Evolutionary conservation across 202 grass and related monocot species (phyloP).

Genomic region (Hordeum pubiflorum): DNA sequence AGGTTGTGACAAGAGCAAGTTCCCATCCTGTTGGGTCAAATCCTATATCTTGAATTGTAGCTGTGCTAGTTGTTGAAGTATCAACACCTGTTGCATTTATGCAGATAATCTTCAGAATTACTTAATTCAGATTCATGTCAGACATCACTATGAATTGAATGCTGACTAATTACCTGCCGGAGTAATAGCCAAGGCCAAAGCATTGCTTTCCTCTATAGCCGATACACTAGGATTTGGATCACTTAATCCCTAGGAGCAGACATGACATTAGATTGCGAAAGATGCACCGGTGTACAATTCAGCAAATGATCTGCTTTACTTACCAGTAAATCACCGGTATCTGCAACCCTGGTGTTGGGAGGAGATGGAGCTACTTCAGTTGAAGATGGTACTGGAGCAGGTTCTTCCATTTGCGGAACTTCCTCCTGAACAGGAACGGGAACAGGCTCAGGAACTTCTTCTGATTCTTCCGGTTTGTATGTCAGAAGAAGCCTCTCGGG

Average conservation of each 20-base stretch:
- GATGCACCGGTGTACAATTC: neutral
- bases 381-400: constrained; percentile 31
- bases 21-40: constrained; percentile 99
- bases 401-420: constrained; percentile 51
- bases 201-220: constrained; percentile 74
- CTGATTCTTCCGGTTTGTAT: constrained; percentile 73
- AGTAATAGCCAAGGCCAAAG: constrained; percentile 69
- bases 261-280: constrained; percentile 5
- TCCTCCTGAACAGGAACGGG: constrained; percentile 46
- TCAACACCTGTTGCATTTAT: constrained; percentile 31
- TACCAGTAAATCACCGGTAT: constrained; percentile 81
- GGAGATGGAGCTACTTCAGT: constrained; percentile 34
- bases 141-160: neutral
- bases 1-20: constrained; percentile 80
- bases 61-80: constrained; percentile 28
- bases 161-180: constrained; percentile 42
- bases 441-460: constrained; percentile 30
- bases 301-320: constrained; percentile 24
- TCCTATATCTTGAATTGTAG: constrained; percentile 48
- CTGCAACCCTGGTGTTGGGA: constrained; percentile 29
- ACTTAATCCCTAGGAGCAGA: constrained; percentile 65
- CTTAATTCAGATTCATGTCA: neutral
- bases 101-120: constrained; percentile 22
- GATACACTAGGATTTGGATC: constrained; percentile 53
- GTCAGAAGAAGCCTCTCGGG: constrained; percentile 90